These are phyloP conservation scores for Trichoderma orchidacearum DNA, from an alignment of 495 filamentous ascomycete genomes.

Conservation along the genomic window DNA sequence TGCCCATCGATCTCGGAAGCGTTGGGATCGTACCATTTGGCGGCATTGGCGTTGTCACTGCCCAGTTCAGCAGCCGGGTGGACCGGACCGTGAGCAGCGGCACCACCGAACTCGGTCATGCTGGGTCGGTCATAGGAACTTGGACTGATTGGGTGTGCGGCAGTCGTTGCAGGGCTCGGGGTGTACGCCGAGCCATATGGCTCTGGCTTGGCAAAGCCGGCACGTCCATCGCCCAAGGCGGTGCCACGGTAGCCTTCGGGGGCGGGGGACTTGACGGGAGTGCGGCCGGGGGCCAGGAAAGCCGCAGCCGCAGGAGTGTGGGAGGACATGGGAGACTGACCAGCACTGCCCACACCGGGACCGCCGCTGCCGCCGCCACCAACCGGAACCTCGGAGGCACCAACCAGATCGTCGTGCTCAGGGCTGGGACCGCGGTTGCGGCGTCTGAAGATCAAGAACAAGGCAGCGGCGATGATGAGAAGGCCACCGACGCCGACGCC, in stretches of 20 bases:
- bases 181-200: conserved; percentile 2
- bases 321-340: not conserved
- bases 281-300: not conserved
- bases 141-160: not conserved
- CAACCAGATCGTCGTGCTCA: not conserved
- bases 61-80: not conserved
- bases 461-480: not conserved
- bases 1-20: not conserved
- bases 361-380: not conserved
- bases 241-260: conserved; percentile 1
- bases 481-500: conserved; percentile 4
- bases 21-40: not conserved
- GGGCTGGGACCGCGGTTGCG: not conserved
- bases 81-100: not conserved
- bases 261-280: not conserved
- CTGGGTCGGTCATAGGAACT: not conserved
- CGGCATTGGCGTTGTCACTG: not conserved
- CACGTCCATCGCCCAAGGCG: conserved; percentile 1
- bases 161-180: not conserved
- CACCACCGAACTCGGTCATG: no score
- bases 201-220: conserved; percentile 2
- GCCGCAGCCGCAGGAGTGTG: not conserved
- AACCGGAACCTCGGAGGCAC: conserved; percentile 2
- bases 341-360: not conserved
- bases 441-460: not conserved